phyloP scores from a whole-genome alignment of 2,329 filamentous ascomycete genomes.

The Aspergillus sergii region DNA sequence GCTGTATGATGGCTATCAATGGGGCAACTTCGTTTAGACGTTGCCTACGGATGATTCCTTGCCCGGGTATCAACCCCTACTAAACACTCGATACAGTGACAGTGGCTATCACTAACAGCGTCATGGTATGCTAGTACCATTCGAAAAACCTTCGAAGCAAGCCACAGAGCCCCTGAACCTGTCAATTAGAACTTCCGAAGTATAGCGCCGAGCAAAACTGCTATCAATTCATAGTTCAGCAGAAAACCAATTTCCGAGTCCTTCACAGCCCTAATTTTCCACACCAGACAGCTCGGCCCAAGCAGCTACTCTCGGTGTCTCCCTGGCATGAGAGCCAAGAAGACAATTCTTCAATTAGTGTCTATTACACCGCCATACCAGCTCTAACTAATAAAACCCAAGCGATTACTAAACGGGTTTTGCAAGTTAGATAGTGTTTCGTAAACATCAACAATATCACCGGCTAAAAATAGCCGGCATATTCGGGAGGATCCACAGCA shows the following conservation, averaged over 20 bases:
- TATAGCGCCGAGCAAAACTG: not conserved
- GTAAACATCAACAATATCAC: not conserved
- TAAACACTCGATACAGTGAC: not conserved
- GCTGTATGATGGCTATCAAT: too few species aligned
- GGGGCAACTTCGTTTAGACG: too few species aligned
- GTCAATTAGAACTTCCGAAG: not conserved
- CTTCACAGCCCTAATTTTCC: not conserved
- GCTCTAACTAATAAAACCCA: not conserved
- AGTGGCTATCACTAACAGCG: not conserved
- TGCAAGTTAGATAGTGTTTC: accelerated
- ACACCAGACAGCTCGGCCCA: not conserved
- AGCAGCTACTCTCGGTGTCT: not conserved
- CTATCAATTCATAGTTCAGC: not conserved
- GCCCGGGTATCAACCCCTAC: not conserved
- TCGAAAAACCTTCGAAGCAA: not conserved
- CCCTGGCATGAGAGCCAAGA: not conserved
- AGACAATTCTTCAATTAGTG: not conserved
- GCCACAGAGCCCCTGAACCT: not conserved
- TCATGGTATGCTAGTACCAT: not conserved
- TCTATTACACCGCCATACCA: not conserved
- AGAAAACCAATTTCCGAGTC: not conserved
- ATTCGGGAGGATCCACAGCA: not conserved
- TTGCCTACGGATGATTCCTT: too few species aligned
- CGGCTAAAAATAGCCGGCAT: not conserved
- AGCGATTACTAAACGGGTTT: not conserved